These are phyloP conservation scores for Pythium biforme DNA, from an alignment of 352 stramenopile species.

Conservation along the genomic window DNA sequence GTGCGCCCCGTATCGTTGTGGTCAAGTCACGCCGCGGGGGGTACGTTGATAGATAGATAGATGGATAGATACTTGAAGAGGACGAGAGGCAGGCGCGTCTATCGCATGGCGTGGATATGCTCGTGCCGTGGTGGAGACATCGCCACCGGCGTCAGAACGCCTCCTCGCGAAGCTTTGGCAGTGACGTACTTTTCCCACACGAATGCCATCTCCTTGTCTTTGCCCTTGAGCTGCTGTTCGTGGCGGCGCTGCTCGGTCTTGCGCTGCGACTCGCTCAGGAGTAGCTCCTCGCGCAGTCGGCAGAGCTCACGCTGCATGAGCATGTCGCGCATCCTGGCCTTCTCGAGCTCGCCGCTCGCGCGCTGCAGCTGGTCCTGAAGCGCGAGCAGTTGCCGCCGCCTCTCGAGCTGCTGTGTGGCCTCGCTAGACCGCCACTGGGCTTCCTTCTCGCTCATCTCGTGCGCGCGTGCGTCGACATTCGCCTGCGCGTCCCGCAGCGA, in stretches of 20 bases:
- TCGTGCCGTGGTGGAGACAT: not conserved
- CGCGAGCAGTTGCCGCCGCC: constrained; percentile 30
- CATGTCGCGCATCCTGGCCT: constrained; percentile 45
- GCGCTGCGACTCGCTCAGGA: constrained; percentile 59
- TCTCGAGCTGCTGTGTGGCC: constrained; percentile 33
- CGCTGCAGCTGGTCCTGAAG: constrained; percentile 36
- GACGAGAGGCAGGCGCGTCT: not conserved
- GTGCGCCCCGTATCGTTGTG: too few relatives aligned
- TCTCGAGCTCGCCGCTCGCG: constrained; percentile 30
- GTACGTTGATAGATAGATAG: too few relatives aligned
- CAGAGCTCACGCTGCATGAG: constrained; percentile 48
- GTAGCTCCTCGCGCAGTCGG: constrained; percentile 54
- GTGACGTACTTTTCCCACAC: constrained; percentile 74
- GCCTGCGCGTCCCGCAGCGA: constrained; percentile 3
- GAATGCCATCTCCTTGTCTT: constrained; percentile 66
- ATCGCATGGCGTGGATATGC: constrained; percentile 3
- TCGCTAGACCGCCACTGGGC: constrained; percentile 32
- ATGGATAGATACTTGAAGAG: too few relatives aligned
- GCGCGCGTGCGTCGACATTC: not conserved
- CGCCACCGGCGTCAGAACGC: not conserved
- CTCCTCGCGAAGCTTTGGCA: constrained; percentile 20
- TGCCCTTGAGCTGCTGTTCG: constrained; percentile 47
- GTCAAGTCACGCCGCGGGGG: too few relatives aligned
- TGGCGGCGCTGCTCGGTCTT: constrained; percentile 49
- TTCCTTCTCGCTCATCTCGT: constrained; percentile 28